Base-by-base conservation (phyloP, 2,329 filamentous ascomycete genomes). In the Ceratocystis destructans region DNA sequence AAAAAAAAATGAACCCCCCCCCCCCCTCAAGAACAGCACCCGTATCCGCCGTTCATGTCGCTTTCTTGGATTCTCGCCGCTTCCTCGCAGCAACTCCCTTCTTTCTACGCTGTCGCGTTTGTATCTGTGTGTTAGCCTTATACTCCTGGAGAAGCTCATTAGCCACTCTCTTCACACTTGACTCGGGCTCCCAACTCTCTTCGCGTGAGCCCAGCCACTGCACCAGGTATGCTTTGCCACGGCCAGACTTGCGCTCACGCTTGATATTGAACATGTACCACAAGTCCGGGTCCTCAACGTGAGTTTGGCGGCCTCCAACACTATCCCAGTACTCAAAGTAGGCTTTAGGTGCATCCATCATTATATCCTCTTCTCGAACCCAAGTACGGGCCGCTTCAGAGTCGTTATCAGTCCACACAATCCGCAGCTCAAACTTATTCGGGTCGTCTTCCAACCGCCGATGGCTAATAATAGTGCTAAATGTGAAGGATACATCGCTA, bases 191-290 rank as follows among this genome's bases (percentile, higher is more conserved):
- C 67, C 67, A 68, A 17, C 45, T 62, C 17, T 59, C 31, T 25
- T 68, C 67, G n/a, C 46, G 61, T n/a, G 67, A 68, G 6, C 67
- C 67, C 25, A 68, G 45, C 67, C 67, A 68, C 41, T 65, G 55
- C 7, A 66, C 45, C 41, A 68, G 45, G 31, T 64, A 68, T 5
- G 41, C 48, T 25, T 41, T 41, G 44, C 55, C 37, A 6, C 63
- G 64, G 7, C 64, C 64, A 5, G 50, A 31, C 37, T 41, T 62
- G 25, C 64, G 59, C 20, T 62, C 59, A n/a, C 67, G 61, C 20
- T 65, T 48, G 17, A 68, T 62, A 2, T 59, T 61, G 31, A 68
- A 68, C 67, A 68, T 68, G 20, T 63, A 68, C 67, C 67, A 68
- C 37, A 68, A 25, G 20, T 66, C 50, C 2, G 67, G 67, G 46